phyloP scores from a whole-genome alignment of 495 filamentous ascomycete genomes.

The Immersiella caudata region DNA sequence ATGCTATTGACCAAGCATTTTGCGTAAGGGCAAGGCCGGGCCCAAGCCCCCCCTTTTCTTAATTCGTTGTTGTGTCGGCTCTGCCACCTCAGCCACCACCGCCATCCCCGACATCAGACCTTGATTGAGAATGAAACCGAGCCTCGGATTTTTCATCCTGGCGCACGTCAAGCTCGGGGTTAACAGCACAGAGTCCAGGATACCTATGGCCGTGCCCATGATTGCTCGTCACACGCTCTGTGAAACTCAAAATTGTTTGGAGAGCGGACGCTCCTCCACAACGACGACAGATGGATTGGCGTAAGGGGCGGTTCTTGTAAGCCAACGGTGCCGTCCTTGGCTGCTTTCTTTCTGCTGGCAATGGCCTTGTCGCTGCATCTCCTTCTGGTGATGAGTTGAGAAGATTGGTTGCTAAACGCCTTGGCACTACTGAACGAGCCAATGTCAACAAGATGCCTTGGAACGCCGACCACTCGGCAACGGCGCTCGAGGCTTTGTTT shows the following conservation, averaged over 20 bases:
- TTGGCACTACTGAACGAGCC: not conserved
- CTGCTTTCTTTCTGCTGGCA: too few species aligned
- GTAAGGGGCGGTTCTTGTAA: too few species aligned
- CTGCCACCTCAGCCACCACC: conserved; percentile 8
- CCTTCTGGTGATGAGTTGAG: too few species aligned
- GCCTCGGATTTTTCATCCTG: not conserved
- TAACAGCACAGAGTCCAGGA: too few species aligned
- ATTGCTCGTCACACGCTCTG: too few species aligned
- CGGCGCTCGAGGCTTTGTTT: not conserved
- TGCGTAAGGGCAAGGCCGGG: too few species aligned
- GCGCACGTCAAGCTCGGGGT: not conserved
- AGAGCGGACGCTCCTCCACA: too few species aligned
- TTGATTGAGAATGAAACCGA: not conserved
- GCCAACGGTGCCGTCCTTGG: too few species aligned
- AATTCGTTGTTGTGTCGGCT: not conserved
- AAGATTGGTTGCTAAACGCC: conserved; percentile 1
- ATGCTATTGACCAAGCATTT: too few species aligned
- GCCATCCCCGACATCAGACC: not conserved
- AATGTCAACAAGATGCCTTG: not conserved
- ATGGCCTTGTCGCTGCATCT: too few species aligned
- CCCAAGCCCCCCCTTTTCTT: not conserved
- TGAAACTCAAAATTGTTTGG: too few species aligned
- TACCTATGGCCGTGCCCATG: too few species aligned
- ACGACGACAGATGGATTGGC: not conserved
- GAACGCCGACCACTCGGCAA: not conserved